phyloP scores from a whole-genome alignment of 306 rosid species.

The Inga leiocalycina region DNA sequence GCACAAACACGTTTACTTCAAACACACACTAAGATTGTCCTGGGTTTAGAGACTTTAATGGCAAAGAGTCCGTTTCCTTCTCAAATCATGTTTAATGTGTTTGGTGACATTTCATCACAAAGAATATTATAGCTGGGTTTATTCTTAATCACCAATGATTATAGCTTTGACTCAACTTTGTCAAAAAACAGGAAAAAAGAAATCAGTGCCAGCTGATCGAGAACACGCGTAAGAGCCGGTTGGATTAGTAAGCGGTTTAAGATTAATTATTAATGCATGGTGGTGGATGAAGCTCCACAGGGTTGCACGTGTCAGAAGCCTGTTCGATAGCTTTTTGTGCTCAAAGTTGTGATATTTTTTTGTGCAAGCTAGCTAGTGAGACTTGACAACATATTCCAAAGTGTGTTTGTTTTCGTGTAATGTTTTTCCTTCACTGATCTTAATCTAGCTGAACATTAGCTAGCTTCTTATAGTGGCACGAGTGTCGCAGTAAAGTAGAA shows the following conservation, averaged over 20 bases:
- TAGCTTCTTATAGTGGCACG: conserved; percentile 13
- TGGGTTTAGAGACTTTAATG: not conserved
- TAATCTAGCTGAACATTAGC: conserved; percentile 9
- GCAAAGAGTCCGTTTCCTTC: not conserved
- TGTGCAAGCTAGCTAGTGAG: conserved; percentile 12
- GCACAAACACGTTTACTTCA: not conserved
- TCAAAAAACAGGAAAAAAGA: not conserved
- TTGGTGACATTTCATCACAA: conserved; percentile 8
- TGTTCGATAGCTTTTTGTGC: conserved; percentile 32
- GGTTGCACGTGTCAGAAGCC: conserved; percentile 51
- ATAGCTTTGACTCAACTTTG: conserved; percentile 31
- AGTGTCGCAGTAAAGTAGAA: conserved; percentile 29
- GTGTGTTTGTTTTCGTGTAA: conserved; percentile 6
- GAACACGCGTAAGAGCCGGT: conserved; percentile 41
- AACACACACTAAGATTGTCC: not conserved
- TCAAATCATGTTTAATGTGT: conserved; percentile 6
- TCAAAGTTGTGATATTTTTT: conserved; percentile 32
- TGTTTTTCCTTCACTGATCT: conserved; percentile 2
- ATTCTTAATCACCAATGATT: not conserved
- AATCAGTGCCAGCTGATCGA: not conserved
- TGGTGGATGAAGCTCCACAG: conserved; percentile 12
- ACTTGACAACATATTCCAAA: conserved; percentile 48
- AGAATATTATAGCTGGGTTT: not conserved
- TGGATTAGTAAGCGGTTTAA: not conserved
- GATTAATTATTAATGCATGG: not conserved